Evolutionary conservation across 352 stramenopile species (phyloP), one percentile per base, ranked within the genome.

Genomic region (Pythium guiyangense): DNA sequence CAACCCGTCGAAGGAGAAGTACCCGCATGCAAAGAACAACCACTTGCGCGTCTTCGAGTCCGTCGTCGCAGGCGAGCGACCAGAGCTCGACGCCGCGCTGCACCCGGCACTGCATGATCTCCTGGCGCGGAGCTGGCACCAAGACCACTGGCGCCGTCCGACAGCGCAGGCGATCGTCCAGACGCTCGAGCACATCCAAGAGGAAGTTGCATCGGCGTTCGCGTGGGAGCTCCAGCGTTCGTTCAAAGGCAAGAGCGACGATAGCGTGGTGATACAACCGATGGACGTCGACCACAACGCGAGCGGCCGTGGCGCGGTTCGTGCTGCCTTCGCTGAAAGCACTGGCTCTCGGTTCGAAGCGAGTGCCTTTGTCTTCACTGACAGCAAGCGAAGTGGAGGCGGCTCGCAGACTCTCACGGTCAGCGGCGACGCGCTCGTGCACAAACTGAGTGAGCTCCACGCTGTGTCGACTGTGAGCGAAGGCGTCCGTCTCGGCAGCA

Each of bases 31-130:
- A 15, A 46, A 29, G 22, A 58, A 27, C n/a, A 66, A 63, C 20
- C 59, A 70, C 8, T 69, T 70, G 37, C 79, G 77, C 49, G 63
- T 83, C 63, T 79, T 87, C 46, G 69, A 76, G 25, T 53, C 78
- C 12, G 83, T 87, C 35, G 55, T 76, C n/a, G 34, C 71, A 1
- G 54, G 54, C 22, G 18, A 6, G 1, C 77, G 77, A 8, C 77
- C 77, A 27, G 54, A 66, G 20, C 18, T 83, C 18, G 63, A 73
- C 48, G 29, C 54, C 4, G 44, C 54, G 9, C 25, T 84, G 0
- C 62, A 78, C 22, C 59, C 68, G 5, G 57, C 42, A 15, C 67
- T 87, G 5, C 64, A 65, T 12, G 63, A 62, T n/a, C 49, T 87
- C 42, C 60, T 87, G 18, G 61, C 73, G n/a, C 70, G 45, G 6